Conservation (phyloP, 768 basidiomycete species). For the Podaxis carcinomalis region DNA sequence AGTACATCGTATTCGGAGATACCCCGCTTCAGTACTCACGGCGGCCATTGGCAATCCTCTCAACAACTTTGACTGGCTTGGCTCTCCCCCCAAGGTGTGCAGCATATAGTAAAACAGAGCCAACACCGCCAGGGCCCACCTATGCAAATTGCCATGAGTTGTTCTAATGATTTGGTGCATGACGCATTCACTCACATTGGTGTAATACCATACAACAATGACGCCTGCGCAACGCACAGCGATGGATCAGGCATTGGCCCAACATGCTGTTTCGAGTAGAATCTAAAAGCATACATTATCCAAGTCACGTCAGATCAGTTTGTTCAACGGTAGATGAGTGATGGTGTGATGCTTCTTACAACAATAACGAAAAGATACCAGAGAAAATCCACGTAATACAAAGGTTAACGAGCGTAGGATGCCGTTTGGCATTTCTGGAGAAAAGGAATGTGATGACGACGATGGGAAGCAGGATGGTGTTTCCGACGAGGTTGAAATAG, state of each 20-base stretch:
- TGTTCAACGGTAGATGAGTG: neutral
- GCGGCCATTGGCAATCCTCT: neutral
- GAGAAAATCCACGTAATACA: constrained; percentile 46
- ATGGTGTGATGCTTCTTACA: constrained; percentile 26
- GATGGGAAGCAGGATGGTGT: constrained; percentile 40
- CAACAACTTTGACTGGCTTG: constrained; percentile 16
- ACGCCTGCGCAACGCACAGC: constrained; percentile 41
- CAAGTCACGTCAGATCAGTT: neutral
- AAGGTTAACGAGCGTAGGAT: constrained; percentile 41
- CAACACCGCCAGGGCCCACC: constrained; percentile 35
- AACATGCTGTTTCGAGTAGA: constrained; percentile 34
- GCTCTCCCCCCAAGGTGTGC: constrained; percentile 18
- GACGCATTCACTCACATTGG: constrained; percentile 28
- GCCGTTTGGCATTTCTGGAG: constrained; percentile 31
- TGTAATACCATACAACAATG: constrained; percentile 34
- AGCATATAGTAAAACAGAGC: constrained; percentile 29
- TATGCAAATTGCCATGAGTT: constrained; percentile 8
- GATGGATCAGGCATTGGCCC: constrained; percentile 29
- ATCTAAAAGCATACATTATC: constrained; percentile 17
- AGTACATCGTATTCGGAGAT: neutral
- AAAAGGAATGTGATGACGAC: constrained; percentile 41
- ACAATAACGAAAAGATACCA: constrained; percentile 35
- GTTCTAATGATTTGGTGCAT: neutral
- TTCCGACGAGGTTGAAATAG: constrained; percentile 40
- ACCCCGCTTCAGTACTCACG: neutral